Evolutionary conservation across 441 rosid species (phyloP).

Genomic region (Croton setiger): DNA sequence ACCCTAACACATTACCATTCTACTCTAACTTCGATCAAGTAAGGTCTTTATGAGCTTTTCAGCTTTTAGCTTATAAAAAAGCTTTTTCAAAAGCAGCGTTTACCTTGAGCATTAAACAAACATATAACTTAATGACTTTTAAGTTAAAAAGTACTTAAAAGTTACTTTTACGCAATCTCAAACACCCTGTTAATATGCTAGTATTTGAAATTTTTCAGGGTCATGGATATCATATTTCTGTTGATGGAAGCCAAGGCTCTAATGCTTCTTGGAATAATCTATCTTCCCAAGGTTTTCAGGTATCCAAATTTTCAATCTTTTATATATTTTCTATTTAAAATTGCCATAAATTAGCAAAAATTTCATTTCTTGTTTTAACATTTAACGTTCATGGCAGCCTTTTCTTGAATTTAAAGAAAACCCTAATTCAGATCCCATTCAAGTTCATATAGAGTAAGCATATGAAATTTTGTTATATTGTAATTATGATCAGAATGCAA

Average conservation of each 20-base stretch:
- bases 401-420: constrained; percentile 43
- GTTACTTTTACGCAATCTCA: too few species aligned
- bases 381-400: constrained; percentile 36
- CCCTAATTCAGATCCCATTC: constrained; percentile 35
- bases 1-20: constrained; percentile 69
- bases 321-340: not conserved
- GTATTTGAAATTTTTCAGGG: constrained; percentile 44
- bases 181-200: not conserved
- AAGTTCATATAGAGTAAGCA: constrained; percentile 63
- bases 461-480: not conserved
- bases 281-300: constrained; percentile 80
- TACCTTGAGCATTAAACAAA: too few species aligned
- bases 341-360: not conserved
- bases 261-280: constrained; percentile 65
- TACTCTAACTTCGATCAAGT: constrained; percentile 93
- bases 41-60: not conserved
- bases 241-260: constrained; percentile 48
- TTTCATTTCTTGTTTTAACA: not conserved
- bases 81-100: too few species aligned
- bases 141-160: too few species aligned
- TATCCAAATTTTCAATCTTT: constrained; percentile 4
- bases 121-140: too few species aligned
- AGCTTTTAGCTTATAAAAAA: too few species aligned
- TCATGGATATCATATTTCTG: constrained; percentile 56
- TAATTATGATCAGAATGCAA: not conserved